Base-by-base conservation (phyloP, 768 basidiomycete species). In the Phylloporus rhodoxanthus region DNA sequence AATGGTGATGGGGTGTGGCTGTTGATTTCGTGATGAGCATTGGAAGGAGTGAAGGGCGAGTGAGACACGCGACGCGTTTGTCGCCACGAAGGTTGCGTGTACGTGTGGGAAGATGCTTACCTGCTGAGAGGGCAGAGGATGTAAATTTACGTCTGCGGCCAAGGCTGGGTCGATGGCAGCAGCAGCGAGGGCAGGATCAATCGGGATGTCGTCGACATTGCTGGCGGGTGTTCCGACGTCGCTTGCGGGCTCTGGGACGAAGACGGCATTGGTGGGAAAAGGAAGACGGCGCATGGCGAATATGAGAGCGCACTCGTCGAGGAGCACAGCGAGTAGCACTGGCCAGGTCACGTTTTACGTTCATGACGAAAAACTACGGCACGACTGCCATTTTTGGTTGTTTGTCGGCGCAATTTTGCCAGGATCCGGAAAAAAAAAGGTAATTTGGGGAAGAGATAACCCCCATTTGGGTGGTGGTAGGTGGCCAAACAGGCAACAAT, bases 11-110 rank as follows among this genome's bases (percentile, higher is more conserved):
- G 63, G 60, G 41, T 58, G 59, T 13, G 48, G 46, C 59, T 67
- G 68, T 36, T 44, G 51, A 47, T 45, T 39, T 43, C 51, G 53
- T 45, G 54, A 53, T 56, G 54, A 63, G 57, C 53, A 56, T 37
- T 44, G 45, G n/a, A 58, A 28, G 43, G 17, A 5, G 2, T 1
- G 5, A 21, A 29, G 17, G 43, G 67, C 39, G 8, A 66, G 64
- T 69, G 64, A 70, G 71, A 74, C 79, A 81, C 84, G 83, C 84
- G 85, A 84, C 85, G 84, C 84, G 84, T 79, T 68, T 54, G 60
- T 55, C 69, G 67, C 61, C 50, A 52, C 54, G 48, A 29, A 48
- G 49, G 51, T 39, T 53, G 29, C 47, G 43, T 30, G 45, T 44
- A 54, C 56, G 52, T 53, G 48, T 50, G 56, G 52, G 56, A 47